A percentile compares a stretch with the other conserved stretches of the same genome.
phyloP scores from a whole-genome alignment of 306 rosid genomes.

The Lablab purpureus region DNA sequence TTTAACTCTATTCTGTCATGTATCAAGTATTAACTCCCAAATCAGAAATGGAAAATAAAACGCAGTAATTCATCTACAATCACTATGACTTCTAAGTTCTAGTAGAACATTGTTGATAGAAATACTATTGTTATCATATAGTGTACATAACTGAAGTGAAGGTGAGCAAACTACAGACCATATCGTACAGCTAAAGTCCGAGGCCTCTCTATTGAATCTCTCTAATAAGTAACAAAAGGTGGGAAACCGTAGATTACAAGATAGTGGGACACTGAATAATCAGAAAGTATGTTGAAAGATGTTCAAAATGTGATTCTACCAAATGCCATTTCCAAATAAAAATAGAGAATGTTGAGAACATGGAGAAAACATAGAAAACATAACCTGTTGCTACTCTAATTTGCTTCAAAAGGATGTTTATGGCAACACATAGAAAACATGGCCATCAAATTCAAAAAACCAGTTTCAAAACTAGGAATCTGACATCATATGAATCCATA shows the following conservation, averaged over 20 bases:
- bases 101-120: constrained; percentile 10
- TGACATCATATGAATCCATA: constrained; percentile 13
- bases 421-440: neutral
- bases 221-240: neutral
- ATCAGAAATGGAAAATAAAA: neutral
- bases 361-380: neutral
- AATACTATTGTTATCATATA: neutral
- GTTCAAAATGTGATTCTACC: constrained; percentile 1
- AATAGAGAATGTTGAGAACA: neutral
- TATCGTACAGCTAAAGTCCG: neutral
- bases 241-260: neutral
- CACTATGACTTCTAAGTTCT: neutral
- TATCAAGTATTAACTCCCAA: constrained; percentile 1
- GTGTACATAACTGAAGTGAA: constrained; percentile 7
- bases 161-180: neutral
- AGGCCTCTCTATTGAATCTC: too few species aligned
- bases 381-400: constrained; percentile 7
- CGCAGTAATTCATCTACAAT: neutral
- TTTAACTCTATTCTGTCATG: neutral
- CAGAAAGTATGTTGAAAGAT: neutral
- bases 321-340: constrained; percentile 8
- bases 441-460: constrained; percentile 1
- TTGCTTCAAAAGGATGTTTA: constrained; percentile 3
- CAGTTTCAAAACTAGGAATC: constrained; percentile 28
- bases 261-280: neutral